A percentile compares a stretch with the other conserved stretches of the same genome.
Conservation (phyloP, 768 basidiomycete species). For the Leccinum rimulosum region DNA sequence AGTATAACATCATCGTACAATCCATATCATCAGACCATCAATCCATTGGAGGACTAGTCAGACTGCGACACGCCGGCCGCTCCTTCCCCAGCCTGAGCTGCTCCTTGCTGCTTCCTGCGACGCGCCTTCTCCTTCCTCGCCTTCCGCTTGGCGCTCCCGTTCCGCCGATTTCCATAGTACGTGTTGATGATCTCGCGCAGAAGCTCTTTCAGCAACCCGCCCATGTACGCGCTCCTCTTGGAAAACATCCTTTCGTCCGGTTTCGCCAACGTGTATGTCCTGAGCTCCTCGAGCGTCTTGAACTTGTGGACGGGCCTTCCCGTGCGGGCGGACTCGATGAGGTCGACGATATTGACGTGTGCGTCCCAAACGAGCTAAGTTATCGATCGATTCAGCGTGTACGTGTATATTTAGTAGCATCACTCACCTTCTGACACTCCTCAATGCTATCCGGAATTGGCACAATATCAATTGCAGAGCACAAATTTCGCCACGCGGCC, state of each 20-base stretch:
- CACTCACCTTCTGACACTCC: slow-evolving; percentile 18
- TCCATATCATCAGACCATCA: neutral
- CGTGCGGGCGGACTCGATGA: slow-evolving; percentile 20
- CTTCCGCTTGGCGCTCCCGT: slow-evolving; percentile 21
- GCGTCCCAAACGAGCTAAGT: slow-evolving; percentile 21
- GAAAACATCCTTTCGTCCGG: slow-evolving; percentile 25
- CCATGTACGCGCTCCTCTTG: slow-evolving; percentile 23
- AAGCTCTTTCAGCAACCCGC: slow-evolving; percentile 30
- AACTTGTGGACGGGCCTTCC: slow-evolving; percentile 21
- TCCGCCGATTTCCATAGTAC: slow-evolving; percentile 16
- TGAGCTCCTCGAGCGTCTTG: slow-evolving; percentile 17
- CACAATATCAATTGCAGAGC: slow-evolving; percentile 13
- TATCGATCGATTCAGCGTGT: neutral
- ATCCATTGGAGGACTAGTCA: neutral
- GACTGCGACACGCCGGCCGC: neutral
- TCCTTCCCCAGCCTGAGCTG: neutral
- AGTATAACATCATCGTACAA: no score
- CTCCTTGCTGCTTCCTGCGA: neutral
- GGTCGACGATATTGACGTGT: slow-evolving; percentile 33
- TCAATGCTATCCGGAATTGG: slow-evolving; percentile 14
- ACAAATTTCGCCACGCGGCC: slow-evolving; percentile 21
- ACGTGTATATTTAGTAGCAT: neutral
- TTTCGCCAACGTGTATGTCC: slow-evolving; percentile 18
- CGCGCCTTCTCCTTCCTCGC: slow-evolving; percentile 7
- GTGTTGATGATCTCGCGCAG: slow-evolving; percentile 25